phyloP scores from a whole-genome alignment of 2,329 filamentous ascomycete species.

The Sarocladiaceae sp. region DNA sequence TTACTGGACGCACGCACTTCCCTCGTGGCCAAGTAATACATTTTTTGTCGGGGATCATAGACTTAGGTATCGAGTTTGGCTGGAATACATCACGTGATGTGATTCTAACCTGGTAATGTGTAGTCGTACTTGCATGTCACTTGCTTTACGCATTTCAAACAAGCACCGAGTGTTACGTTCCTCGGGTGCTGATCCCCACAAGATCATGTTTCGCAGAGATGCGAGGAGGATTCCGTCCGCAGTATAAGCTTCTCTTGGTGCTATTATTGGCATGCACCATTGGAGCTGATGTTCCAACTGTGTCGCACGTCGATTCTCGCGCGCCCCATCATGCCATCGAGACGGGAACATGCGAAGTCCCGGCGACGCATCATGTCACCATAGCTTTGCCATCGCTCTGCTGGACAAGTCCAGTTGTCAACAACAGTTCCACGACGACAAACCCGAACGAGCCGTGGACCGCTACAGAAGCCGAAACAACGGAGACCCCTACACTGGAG shows the following conservation, averaged over 20 bases:
- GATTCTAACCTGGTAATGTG: no score
- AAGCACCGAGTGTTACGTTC: no score
- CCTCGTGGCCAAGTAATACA: no score
- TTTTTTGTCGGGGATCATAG: no score
- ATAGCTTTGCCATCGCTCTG: slow-evolving; percentile 75
- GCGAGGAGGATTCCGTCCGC: neutral
- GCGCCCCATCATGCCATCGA: neutral
- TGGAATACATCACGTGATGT: no score
- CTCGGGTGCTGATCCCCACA: slow-evolving; percentile 29
- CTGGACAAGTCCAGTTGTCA: slow-evolving; percentile 57
- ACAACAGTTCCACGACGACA: slow-evolving; percentile 10
- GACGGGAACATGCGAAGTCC: slow-evolving; percentile 41
- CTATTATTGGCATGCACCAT: neutral
- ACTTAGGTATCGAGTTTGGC: no score
- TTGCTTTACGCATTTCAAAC: no score
- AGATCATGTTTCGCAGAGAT: slow-evolving; percentile 27
- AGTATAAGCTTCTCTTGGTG: neutral
- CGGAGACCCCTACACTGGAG: slow-evolving; percentile 9
- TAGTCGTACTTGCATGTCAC: no score
- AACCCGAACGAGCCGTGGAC: slow-evolving; percentile 10
- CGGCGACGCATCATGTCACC: slow-evolving; percentile 78
- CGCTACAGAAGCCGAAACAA: slow-evolving; percentile 6
- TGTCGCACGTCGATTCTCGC: neutral
- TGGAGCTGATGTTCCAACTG: neutral
- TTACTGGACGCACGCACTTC: no score